Base-by-base conservation (phyloP, 495 filamentous ascomycete species). In the Recurvomyces mirabilis region DNA sequence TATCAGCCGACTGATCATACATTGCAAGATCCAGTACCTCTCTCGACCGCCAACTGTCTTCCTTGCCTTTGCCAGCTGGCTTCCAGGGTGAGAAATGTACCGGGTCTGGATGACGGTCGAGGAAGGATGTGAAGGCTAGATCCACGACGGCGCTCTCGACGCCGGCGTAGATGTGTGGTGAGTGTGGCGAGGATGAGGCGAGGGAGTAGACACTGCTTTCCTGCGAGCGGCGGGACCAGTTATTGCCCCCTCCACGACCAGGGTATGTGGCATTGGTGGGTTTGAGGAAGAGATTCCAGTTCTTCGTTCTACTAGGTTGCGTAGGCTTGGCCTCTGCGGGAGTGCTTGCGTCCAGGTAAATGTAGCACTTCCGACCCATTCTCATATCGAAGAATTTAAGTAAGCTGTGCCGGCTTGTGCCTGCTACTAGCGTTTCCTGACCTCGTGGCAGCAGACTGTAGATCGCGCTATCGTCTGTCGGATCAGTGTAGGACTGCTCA, bases 351-450 rank as follows among this genome's bases (percentile, higher is more conserved):
- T 58, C 52, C 18, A 61, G 46, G 32, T 53, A 51, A 18, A 49
- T 43, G 48, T 65, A 65, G 17, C 48, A 53, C 23, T 60, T 53
- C 4, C 59, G 63, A 6, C 67, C 72, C 63, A 77, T 67, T 28
- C 79, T 74, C 25, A 84, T 57, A 53, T 84, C 77, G 46, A 81
- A 84, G 1, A 81, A 55, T 50, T 82, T 82, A 7, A 84, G 56
- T 13, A 79, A 53, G 32, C 68, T 70, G 52, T 80, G 69, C 9
- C 67, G 66, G 9, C 68, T 67, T 1, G 67, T 67, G 14, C 78
- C 79, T 14, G 70, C 72, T 12, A 81, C 46, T 47, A 84, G 71
- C 5, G 68, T 63, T 48, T 79, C 67, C 17, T 68, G 64, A 11
- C 69, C 70, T 47, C 79, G 64, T 0, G 73, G 60, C 1, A 70